phyloP scores from a whole-genome alignment of 2,329 filamentous ascomycete genomes.

The Ascochyta clinopodiicola region DNA sequence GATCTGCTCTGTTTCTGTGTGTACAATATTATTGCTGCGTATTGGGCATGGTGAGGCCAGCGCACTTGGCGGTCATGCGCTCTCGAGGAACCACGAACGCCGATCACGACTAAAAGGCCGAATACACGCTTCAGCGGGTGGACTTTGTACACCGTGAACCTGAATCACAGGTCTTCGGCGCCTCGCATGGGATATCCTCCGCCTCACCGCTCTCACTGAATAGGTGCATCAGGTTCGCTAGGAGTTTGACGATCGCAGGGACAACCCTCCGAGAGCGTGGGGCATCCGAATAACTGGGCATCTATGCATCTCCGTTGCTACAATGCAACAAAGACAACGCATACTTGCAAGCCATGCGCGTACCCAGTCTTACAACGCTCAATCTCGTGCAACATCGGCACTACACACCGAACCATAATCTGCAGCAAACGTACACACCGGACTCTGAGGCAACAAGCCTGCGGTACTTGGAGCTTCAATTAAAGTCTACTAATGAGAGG shows the following conservation, averaged over 20 bases:
- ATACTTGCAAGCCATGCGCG: neutral
- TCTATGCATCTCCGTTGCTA: conserved; percentile 21
- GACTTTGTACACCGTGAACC: neutral
- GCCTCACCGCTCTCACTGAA: conserved; percentile 11
- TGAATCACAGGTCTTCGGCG: conserved; percentile 11
- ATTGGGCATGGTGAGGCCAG: conserved; percentile 4
- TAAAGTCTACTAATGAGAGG: neutral
- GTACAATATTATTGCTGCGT: conserved; percentile 5
- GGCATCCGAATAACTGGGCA: conserved; percentile 20
- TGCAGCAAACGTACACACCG: neutral
- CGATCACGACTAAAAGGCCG: conserved; percentile 24
- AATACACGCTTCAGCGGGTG: conserved; percentile 9
- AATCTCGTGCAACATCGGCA: neutral
- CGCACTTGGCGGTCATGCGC: conserved; percentile 20
- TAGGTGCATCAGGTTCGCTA: conserved; percentile 21
- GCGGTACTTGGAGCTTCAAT: neutral
- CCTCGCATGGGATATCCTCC: conserved; percentile 3
- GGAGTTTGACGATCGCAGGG: conserved; percentile 24
- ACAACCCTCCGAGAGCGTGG: conserved; percentile 19
- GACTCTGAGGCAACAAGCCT: too few species aligned
- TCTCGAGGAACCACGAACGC: conserved; percentile 6
- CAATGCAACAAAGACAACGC: conserved; percentile 5
- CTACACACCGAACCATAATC: neutral
- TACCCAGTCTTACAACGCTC: neutral
- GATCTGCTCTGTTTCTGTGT: neutral